Evolutionary conservation across 78 protist species (phyloP), one percentile per base, ranked within the genome.

Genomic region (Dictyostelium purpureum): DNA sequence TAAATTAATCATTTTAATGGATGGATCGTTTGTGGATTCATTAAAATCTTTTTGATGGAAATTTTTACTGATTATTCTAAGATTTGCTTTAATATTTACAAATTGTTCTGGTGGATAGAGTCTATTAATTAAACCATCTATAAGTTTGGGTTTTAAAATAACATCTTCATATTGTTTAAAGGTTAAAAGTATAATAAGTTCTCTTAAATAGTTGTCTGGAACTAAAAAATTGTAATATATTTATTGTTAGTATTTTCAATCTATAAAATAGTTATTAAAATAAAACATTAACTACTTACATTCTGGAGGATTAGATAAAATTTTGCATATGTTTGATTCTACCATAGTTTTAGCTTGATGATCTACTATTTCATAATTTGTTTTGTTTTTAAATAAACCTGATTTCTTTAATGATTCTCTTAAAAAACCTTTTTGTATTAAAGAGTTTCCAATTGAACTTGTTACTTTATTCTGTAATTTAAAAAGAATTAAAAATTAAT

Each of bases 91-190:
- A 16, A 63, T 63, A 12, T 63, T 24, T 31, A 42, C 38, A 63
- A 37, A 63, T 63, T 63, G 71, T 33, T 63, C 71, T 31, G 71
- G 71, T 26, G 26, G 42, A 33, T 63, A 63, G 26, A 63, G 33
- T 28, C 71, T 35, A 12, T 24, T 4, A 31, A 63, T 33, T 4
- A 63, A 33, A 12, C 45, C 9, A 63, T 63, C 71, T 35, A 63
- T 63, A 6, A 63, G 33, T 63, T 63, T 63, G 12, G 71, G 71
- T 63, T 63, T 63, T 12, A 63, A 28, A 51, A 40, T 31, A 26
- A 82, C 54, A 26, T 61, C 28, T 51, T 42, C 75, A 82, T 82
- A 82, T 71, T 59, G 77, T 71, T 70, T 82, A 14, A 82, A 56
- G 24, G 90, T 82, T 40, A 82, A 70, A 19, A 82, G 16, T 26